Evolutionary conservation across 345 rosid genomes (phyloP), one percentile per base, ranked within the genome.

Genomic region (Aurinia saxatilis): DNA sequence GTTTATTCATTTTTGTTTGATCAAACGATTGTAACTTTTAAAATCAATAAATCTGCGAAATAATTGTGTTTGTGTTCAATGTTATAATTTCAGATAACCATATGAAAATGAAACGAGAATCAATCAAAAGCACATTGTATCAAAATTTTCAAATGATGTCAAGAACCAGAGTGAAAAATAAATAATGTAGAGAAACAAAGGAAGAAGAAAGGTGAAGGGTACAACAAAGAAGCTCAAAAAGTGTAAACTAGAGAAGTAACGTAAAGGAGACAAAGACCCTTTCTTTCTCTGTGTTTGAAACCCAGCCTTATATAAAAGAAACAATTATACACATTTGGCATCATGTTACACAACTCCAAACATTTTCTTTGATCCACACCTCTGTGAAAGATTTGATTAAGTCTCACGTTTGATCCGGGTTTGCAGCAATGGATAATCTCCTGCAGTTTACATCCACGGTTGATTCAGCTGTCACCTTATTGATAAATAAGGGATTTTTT

Each of bases 301-400:
- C 49, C 41, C 34, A 48, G 69, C 69, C 63, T 62, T 70, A 31
- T 46, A 54, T 62, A 70, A 45, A 47, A 47, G 6, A 34, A 71
- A 49, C 47, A 71, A 65, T 71, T 71, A 71, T 71, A 71, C 66
- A 71, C 75, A 65, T 58, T 71, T 64, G 70, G 75, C 66, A 59
- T 39, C 66, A 59, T 39, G 64, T 70, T 70, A 63, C 64, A 70
- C 64, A 70, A 62, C 63, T 62, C 57, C 63, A 68, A 59, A 50
- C 53, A 16, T 67, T 10, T 57, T 21, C 31, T 23, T 12, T 50
- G 49, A 49, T 19, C 72, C 57, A 60, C 49, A 45, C 41, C 62
- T 44, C 55, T 36, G 61, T 25, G 34, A 30, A 36, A 14, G 65
- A 56, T 47, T n/a, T 58, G 14, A 58, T 16, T 47, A 45, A 29